These are phyloP conservation scores for Avena sativa DNA, from an alignment of 176 grass and related monocot genomes.

Conservation along the genomic window DNA sequence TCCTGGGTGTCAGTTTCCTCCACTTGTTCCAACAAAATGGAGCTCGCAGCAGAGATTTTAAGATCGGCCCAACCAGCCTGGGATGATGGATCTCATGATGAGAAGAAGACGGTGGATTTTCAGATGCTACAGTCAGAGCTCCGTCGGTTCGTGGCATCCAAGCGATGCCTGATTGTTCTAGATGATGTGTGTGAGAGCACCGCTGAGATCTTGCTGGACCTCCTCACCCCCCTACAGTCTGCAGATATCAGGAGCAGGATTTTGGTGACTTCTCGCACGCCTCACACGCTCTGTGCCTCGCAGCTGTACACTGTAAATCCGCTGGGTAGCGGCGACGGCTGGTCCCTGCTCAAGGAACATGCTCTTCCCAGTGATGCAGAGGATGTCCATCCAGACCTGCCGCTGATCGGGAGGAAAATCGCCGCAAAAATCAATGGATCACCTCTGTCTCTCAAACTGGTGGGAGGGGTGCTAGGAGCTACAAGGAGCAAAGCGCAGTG, in stretches of 20 bases:
- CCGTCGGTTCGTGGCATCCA: slow-evolving; percentile 1
- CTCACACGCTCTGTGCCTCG: neutral
- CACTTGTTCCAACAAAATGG: neutral
- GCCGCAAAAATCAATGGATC: slow-evolving; percentile 7
- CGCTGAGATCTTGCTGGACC: neutral
- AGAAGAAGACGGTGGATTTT: neutral
- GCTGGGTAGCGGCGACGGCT: neutral
- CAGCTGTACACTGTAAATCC: neutral
- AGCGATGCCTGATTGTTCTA: neutral
- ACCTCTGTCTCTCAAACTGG: slow-evolving; percentile 20
- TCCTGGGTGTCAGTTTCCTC: neutral
- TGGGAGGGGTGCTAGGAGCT: slow-evolving; percentile 13
- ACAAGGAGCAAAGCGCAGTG: neutral
- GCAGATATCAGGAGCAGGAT: neutral
- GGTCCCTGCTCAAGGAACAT: slow-evolving; percentile 5
- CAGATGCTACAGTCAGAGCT: neutral
- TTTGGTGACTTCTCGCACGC: slow-evolving; percentile 9
- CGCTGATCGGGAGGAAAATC: neutral
- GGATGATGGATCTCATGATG: neutral
- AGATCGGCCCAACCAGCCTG: neutral
- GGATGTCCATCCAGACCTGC: slow-evolving; percentile 4
- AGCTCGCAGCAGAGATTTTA: neutral
- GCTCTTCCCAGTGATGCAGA: neutral
- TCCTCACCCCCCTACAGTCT: neutral
- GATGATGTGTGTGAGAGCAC: neutral